A percentile compares a stretch with the other conserved stretches of the same genome.
Evolutionary conservation across 2,329 filamentous ascomycete genomes (phyloP).

Genomic region (Cladosporium cucumerinum): DNA sequence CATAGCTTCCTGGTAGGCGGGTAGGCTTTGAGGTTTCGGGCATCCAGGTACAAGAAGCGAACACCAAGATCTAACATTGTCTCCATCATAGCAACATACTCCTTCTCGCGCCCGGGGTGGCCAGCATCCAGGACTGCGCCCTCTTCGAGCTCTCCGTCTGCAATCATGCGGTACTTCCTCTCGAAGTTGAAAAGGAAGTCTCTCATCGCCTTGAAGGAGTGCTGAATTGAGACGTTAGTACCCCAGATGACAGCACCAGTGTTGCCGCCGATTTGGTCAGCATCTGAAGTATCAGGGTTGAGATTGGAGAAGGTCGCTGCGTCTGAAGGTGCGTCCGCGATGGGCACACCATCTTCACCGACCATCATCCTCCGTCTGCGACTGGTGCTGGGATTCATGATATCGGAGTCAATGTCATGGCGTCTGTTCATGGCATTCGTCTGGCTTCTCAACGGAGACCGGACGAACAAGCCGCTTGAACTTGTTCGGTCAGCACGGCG

Average conservation of each 20-base stretch:
- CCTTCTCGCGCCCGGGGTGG: conserved; percentile 69
- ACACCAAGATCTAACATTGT: conserved; percentile 87
- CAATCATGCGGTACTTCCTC: conserved; percentile 89
- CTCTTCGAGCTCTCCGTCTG: conserved; percentile 75
- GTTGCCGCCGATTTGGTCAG: conserved; percentile 77
- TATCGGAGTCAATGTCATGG: conserved; percentile 83
- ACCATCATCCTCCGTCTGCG: conserved; percentile 60
- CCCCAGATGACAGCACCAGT: conserved; percentile 90
- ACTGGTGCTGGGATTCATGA: conserved; percentile 52
- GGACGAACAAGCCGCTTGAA: conserved; percentile 78
- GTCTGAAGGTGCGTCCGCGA: conserved; percentile 53
- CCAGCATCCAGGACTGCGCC: conserved; percentile 63
- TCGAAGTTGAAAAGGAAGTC: conserved; percentile 91
- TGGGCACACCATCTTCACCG: conserved; percentile 61
- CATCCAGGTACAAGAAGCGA: conserved; percentile 80
- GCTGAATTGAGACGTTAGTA: conserved; percentile 90
- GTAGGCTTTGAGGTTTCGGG: conserved; percentile 85
- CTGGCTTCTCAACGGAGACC: conserved; percentile 55
- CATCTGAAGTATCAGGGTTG: conserved; percentile 86
- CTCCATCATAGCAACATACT: conserved; percentile 81
- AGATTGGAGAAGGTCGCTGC: conserved; percentile 63
- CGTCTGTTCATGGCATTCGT: conserved; percentile 61
- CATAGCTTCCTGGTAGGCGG: conserved; percentile 89
- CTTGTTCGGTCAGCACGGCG: conserved; percentile 60
- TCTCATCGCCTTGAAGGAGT: conserved; percentile 82